A percentile compares a stretch with the other conserved stretches of the same genome.
Conservation (phyloP, 306 rosid species). For the peach (Prunus persica) region Prunus_persica_NCBIv2 NC_034009.1:36214001-36214500, state of each 20-base stretch:
- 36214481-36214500: slow-evolving; percentile 89
- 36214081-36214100: not conserved
- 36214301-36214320: not conserved
- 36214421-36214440: slow-evolving; percentile 91
- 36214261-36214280: slow-evolving; percentile 35
- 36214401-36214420: slow-evolving; percentile 70
- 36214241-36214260: slow-evolving; percentile 88
- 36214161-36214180: slow-evolving; percentile 98
- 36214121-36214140: slow-evolving; percentile 80
- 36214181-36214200: slow-evolving; percentile 80
- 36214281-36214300: not conserved
- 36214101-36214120: slow-evolving; percentile 11
- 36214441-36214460: slow-evolving; percentile 93
- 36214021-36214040: not conserved
- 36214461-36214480: slow-evolving; percentile 87
- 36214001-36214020: not conserved
- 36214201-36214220: slow-evolving; percentile 76
- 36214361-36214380: not conserved
- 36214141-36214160: slow-evolving; percentile 97
- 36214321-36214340: not conserved
- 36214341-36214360: not conserved
- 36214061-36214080: slow-evolving; percentile 1
- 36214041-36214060: not conserved
- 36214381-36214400: not conserved
- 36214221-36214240: slow-evolving; percentile 91